Base-by-base conservation (phyloP, 1,284 basidiomycete species). In the Moesziomyces sp. region DNA sequence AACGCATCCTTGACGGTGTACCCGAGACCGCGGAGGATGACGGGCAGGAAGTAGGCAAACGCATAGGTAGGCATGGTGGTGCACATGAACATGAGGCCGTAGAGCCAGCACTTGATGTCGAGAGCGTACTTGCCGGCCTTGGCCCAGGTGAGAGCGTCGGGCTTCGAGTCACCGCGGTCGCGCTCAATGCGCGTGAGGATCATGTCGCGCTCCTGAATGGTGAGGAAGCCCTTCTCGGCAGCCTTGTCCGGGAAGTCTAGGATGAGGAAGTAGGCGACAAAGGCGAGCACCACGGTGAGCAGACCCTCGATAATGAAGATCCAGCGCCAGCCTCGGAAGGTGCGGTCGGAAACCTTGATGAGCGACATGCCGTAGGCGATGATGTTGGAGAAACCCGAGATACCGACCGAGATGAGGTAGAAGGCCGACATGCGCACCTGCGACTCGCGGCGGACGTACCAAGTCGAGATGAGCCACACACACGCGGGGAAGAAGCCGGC, bases 211-310 rank as follows among this genome's bases (percentile, higher is more conserved):
- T 87, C 83, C 21, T 85, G 83, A 16, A 70, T 68, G 3, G 74
- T 84, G 28, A 87, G 80, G 84, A 87, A 87, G n/a, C 71, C 85
- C 52, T 67, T 75, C 47, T 71, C 73, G 45, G 54, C 73, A 52
- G 82, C 84, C 74, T 85, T 84, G 77, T 86, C 86, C 19, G 86
- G 86, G 82, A 86, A 86, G 74, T 86, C 86, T 64, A 81, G 55
- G 58, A 81, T 74, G 51, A 64, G 11, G 24, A 62, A 67, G 62
- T 74, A 79, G 44, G 76, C 78, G 24, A 68, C n/a, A 1, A 77
- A 13, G 3, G 67, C 76, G 30, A 81, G 57, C 1, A 74, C 52
- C 28, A 78, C 60, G 28, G 79, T 79, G 8, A 58, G 30, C 24
- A 75, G 3, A 23, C 68, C 79, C 38, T 81, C 76, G 16, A 75